Percentiles rank a stretch among this genome's conserved stretches.
These are phyloP conservation scores for Acer negundo DNA, from an alignment of 345 rosid genomes.

Conservation along the genomic window DNA sequence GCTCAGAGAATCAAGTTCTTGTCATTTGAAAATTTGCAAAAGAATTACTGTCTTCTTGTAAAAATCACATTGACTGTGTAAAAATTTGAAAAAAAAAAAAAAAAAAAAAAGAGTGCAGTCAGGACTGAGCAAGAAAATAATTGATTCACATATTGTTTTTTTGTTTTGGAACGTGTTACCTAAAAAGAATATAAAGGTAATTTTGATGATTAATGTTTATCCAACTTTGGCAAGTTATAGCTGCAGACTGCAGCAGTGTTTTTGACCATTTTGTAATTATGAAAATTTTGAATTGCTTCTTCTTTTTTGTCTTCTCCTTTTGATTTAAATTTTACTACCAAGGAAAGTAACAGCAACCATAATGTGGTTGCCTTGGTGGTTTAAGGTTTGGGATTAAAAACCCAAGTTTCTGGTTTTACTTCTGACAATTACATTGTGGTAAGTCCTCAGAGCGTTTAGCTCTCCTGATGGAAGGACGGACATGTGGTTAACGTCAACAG, in stretches of 20 bases:
- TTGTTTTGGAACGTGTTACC: constrained; percentile 1
- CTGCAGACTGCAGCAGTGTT: not conserved
- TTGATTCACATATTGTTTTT: not conserved
- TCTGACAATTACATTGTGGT: too few relatives aligned
- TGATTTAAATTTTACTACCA: too few relatives aligned
- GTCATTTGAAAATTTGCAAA: not conserved
- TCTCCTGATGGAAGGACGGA: too few relatives aligned
- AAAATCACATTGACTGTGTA: not conserved
- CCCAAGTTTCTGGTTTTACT: too few relatives aligned
- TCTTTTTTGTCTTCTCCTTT: not conserved
- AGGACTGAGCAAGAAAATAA: not conserved
- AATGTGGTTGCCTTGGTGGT: too few relatives aligned
- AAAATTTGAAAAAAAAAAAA: not conserved
- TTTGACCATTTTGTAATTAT: not conserved
- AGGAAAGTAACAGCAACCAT: too few relatives aligned
- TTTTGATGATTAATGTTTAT: not conserved
- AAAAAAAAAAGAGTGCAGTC: not conserved
- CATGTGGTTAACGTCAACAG: too few relatives aligned
- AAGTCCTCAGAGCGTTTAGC: too few relatives aligned
- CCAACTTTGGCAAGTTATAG: not conserved
- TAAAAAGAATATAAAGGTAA: constrained; percentile 22
- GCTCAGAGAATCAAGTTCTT: not conserved
- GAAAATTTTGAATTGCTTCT: not conserved
- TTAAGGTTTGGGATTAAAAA: too few relatives aligned
- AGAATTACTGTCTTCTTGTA: not conserved